Evolutionary conservation across 2,329 filamentous ascomycete species (phyloP), one percentile per base, ranked within the genome.

Genomic region (Purpureocillium takamizusanense): DNA sequence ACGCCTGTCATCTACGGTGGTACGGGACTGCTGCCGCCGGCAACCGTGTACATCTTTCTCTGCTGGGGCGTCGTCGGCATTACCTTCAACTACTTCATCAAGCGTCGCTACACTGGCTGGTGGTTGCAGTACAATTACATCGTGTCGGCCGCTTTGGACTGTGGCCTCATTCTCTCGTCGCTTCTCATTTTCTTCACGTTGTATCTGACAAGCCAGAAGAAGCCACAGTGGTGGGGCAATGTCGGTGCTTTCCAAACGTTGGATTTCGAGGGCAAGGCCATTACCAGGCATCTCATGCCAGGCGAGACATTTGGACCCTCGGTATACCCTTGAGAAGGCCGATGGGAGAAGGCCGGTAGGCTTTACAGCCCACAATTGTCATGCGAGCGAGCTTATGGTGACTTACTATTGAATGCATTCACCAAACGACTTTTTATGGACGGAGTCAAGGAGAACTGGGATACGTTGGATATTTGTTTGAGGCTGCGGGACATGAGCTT

Each of bases 61-160:
- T 74, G 74, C 51, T 86, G 83, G 83, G 81, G 76, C 4, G 54
- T 76, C 18, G 75, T 83, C 7, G 83, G 83, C 8, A 70, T 74
- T 35, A 46, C 80, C 28, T 86, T 86, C 64, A 84, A 86, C 59
- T 81, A 72, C 50, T 76, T 69, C 48, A 73, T 86, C 53, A 74
- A 75, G 53, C 69, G 78, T 41, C 70, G 74, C 44, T 81, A 72
- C 60, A 74, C 70, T 4, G 81, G 78, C 27, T 86, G 82, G 83
- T 87, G 83, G 83, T 65, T 82, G 57, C 77, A 81, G 56, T 87
- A 85, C 63, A 86, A 87, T 63, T 87, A 86, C 55, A 70, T 86
- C 51, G 76, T 80, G 0, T 84, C 81, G 15, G 82, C 82, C 0
- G 83, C 78, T 1, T 63, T 87, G 29, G 83, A 86, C 55, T 74